Evolutionary conservation across 176 grass and related monocot genomes (phyloP).

Genomic region (Oryza punctata): DNA sequence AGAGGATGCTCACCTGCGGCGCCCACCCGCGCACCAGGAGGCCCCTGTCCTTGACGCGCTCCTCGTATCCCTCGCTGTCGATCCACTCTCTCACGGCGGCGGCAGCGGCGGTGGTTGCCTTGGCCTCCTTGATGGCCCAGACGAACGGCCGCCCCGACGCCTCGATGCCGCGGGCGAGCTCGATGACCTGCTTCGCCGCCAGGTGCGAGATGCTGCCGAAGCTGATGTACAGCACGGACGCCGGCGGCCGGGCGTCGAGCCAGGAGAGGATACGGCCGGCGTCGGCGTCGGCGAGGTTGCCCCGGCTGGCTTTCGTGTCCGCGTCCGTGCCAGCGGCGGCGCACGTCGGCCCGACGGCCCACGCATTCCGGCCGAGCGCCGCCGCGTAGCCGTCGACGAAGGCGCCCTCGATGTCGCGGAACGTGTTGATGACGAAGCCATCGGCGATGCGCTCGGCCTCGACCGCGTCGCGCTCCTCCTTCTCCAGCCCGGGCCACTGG

Average conservation of each 20-base stretch:
- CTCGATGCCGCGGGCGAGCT: constrained; percentile 58
- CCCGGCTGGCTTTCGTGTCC: neutral
- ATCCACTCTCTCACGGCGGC: neutral
- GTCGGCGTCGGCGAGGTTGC: constrained; percentile 8
- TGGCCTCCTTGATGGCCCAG: constrained; percentile 35
- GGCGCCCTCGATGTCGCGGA: constrained; percentile 14
- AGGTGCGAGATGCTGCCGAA: constrained; percentile 55
- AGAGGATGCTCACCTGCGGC: constrained; percentile 55
- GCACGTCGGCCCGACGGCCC: constrained; percentile 40
- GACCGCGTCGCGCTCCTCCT: neutral
- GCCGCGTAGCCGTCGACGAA: constrained; percentile 39
- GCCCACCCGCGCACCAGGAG: constrained; percentile 50
- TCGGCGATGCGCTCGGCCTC: constrained; percentile 41
- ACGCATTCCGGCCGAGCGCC: constrained; percentile 36
- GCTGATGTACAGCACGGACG: constrained; percentile 53
- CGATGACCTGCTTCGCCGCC: constrained; percentile 35
- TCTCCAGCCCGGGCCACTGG: constrained; percentile 7
- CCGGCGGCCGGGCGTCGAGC: constrained; percentile 18
- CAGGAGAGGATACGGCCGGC: neutral
- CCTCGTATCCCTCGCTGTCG: constrained; percentile 33
- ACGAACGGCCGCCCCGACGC: constrained; percentile 47
- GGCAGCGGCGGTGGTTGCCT: no score
- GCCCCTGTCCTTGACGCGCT: constrained; percentile 8
- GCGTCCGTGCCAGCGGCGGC: neutral
- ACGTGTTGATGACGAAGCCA: constrained; percentile 50